Conservation (phyloP, 2,329 filamentous ascomycete genomes). For the Rhytidhysteron rufulum region DNA sequence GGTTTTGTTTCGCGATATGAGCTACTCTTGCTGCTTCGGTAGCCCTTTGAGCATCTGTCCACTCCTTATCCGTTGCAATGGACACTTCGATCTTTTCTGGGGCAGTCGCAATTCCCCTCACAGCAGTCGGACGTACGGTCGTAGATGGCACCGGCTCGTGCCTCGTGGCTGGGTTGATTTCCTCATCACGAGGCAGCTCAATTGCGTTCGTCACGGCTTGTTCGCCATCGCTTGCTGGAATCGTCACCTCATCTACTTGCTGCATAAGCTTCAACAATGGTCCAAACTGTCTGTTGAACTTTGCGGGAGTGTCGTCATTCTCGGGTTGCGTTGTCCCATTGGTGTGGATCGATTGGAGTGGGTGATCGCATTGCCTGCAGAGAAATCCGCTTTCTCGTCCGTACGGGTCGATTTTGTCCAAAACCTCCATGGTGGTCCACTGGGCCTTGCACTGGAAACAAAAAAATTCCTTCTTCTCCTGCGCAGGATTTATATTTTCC, state of each 20-base stretch:
- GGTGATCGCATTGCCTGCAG: constrained; percentile 71
- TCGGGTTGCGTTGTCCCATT: constrained; percentile 46
- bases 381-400: constrained; percentile 61
- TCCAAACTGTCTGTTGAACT: constrained; percentile 72
- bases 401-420: constrained; percentile 66
- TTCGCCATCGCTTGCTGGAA: constrained; percentile 72
- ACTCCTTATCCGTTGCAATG: constrained; percentile 63
- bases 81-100: constrained; percentile 67
- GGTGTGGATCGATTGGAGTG: constrained; percentile 47
- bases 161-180: constrained; percentile 59
- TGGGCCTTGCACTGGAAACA: constrained; percentile 78
- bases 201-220: constrained; percentile 60
- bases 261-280: constrained; percentile 74
- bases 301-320: constrained; percentile 51
- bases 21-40: constrained; percentile 64
- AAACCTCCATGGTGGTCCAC: constrained; percentile 85
- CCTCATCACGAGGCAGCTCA: constrained; percentile 63
- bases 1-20: constrained; percentile 64
- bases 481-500: constrained; percentile 70
- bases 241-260: constrained; percentile 68
- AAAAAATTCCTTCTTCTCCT: constrained; percentile 86
- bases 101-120: constrained; percentile 63
- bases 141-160: constrained; percentile 56
- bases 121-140: constrained; percentile 59
- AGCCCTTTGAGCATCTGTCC: constrained; percentile 62